phyloP scores from a whole-genome alignment of 2,329 filamentous ascomycete genomes.

The Ascochyta viciae-villosae region DNA sequence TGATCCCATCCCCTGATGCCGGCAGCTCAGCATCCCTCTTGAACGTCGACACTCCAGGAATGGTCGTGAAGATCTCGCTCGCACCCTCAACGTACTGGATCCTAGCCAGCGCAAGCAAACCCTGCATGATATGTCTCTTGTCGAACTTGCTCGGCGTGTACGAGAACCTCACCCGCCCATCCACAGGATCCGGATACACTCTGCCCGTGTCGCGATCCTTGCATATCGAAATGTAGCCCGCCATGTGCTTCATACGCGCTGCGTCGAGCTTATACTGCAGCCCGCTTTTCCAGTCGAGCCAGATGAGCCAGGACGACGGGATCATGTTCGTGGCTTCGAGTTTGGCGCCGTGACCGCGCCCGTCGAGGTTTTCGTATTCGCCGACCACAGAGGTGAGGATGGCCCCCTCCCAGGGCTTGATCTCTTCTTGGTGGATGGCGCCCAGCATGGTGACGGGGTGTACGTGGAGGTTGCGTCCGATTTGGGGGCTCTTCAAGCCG shows the following conservation, averaged over 20 bases:
- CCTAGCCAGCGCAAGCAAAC: slow-evolving; percentile 73
- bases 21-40: slow-evolving; percentile 49
- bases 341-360: slow-evolving; percentile 80
- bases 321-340: slow-evolving; percentile 80
- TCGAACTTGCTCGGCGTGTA: slow-evolving; percentile 78
- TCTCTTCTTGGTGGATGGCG: slow-evolving; percentile 73
- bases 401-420: slow-evolving; percentile 69
- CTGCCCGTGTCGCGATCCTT: slow-evolving; percentile 79
- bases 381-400: slow-evolving; percentile 81
- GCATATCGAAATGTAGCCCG: slow-evolving; percentile 74
- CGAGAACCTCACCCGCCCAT: slow-evolving; percentile 69
- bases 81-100: slow-evolving; percentile 82
- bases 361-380: slow-evolving; percentile 82
- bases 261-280: slow-evolving; percentile 75
- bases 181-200: slow-evolving; percentile 74
- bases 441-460: slow-evolving; percentile 70
- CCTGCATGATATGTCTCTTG: slow-evolving; percentile 73
- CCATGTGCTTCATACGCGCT: slow-evolving; percentile 72
- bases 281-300: slow-evolving; percentile 71
- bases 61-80: slow-evolving; percentile 74
- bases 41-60: slow-evolving; percentile 71
- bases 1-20: slow-evolving; percentile 54
- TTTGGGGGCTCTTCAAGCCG: slow-evolving; percentile 79
- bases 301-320: slow-evolving; percentile 69
- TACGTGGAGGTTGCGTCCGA: slow-evolving; percentile 81